These are phyloP conservation scores for Flaveria brownii DNA, from an alignment of 129 eudicot genomes.

Conservation along the genomic window DNA sequence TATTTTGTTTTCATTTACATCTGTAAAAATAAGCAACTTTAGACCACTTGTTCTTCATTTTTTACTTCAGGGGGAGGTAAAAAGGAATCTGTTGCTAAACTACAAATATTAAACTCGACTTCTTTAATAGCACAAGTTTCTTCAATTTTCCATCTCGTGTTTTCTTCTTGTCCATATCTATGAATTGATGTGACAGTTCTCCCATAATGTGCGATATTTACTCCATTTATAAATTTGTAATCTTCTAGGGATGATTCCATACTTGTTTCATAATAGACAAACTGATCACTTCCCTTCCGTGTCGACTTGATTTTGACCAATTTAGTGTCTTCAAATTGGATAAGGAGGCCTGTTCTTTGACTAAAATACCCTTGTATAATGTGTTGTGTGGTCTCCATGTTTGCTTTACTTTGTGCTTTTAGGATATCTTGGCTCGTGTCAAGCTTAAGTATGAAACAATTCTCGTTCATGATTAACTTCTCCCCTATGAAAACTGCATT, in stretches of 20 bases:
- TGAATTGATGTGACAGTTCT: slow-evolving; percentile 48
- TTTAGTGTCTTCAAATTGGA: slow-evolving; percentile 77
- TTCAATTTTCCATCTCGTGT: slow-evolving; percentile 56
- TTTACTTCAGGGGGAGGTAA: slow-evolving; percentile 63
- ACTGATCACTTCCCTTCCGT: slow-evolving; percentile 35
- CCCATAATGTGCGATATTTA: slow-evolving; percentile 69
- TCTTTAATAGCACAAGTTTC: slow-evolving; percentile 76
- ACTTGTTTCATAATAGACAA: slow-evolving; percentile 65
- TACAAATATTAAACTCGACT: slow-evolving; percentile 62
- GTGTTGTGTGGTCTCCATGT: slow-evolving; percentile 72
- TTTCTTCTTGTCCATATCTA: slow-evolving; percentile 56
- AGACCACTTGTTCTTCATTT: slow-evolving; percentile 26
- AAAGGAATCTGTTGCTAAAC: slow-evolving; percentile 57
- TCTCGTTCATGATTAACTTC: slow-evolving; percentile 52
- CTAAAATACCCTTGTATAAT: slow-evolving; percentile 77
- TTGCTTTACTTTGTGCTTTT: slow-evolving; percentile 51
- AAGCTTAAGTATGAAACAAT: slow-evolving; percentile 61
- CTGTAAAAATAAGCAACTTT: neutral
- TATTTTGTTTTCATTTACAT: slow-evolving; percentile 26
- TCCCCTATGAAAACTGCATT: slow-evolving; percentile 74
- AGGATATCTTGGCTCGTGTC: slow-evolving; percentile 61
- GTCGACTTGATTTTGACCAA: slow-evolving; percentile 59
- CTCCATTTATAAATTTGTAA: slow-evolving; percentile 55
- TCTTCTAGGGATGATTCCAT: slow-evolving; percentile 71
- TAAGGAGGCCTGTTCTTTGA: slow-evolving; percentile 77